Percentiles rank a stretch among this genome's conserved stretches.
Evolutionary conservation across 1,284 basidiomycete genomes (phyloP).

Genomic region (Naganishia sp.): DNA sequence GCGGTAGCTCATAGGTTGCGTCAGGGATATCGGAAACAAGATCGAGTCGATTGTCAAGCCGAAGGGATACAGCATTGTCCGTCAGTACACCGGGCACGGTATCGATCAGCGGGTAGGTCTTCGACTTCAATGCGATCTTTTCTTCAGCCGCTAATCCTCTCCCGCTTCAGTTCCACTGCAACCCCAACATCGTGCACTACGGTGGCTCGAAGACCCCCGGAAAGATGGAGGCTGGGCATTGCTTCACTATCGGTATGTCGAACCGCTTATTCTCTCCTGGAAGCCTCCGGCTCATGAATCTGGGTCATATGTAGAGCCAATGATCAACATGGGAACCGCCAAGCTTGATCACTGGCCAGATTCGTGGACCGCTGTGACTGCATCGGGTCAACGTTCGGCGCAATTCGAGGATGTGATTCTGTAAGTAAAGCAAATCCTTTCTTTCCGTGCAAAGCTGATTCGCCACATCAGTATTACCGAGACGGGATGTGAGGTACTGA

Average conservation of each 20-base stretch:
- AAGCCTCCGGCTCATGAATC: neutral
- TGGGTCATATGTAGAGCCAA: slow-evolving; percentile 58
- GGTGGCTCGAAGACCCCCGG: slow-evolving; percentile 55
- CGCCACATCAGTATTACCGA: slow-evolving; percentile 73
- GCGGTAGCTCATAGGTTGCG: neutral
- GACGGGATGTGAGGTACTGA: slow-evolving; percentile 84
- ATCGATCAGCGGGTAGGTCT: slow-evolving; percentile 73
- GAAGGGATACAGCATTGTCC: slow-evolving; percentile 78
- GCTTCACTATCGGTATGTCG: slow-evolving; percentile 54
- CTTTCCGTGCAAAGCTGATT: slow-evolving; percentile 27
- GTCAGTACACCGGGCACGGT: slow-evolving; percentile 88
- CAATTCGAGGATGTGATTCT: slow-evolving; percentile 94
- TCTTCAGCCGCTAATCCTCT: slow-evolving; percentile 16
- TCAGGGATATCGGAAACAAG: slow-evolving; percentile 54
- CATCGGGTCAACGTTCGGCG: slow-evolving; percentile 82
- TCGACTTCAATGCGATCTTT: neutral
- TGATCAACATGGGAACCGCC: slow-evolving; percentile 80
- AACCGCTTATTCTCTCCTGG: neutral
- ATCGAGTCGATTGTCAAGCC: slow-evolving; percentile 76
- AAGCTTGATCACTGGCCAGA: slow-evolving; percentile 75
- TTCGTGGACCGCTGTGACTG: slow-evolving; percentile 90
- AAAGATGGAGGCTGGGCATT: slow-evolving; percentile 54
- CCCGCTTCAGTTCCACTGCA: slow-evolving; percentile 47
- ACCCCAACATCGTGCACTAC: slow-evolving; percentile 56
- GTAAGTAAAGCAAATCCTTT: slow-evolving; percentile 58